These are phyloP conservation scores for Quercus lobata DNA, from an alignment of 331 rosid species.

Conservation along the genomic window DNA sequence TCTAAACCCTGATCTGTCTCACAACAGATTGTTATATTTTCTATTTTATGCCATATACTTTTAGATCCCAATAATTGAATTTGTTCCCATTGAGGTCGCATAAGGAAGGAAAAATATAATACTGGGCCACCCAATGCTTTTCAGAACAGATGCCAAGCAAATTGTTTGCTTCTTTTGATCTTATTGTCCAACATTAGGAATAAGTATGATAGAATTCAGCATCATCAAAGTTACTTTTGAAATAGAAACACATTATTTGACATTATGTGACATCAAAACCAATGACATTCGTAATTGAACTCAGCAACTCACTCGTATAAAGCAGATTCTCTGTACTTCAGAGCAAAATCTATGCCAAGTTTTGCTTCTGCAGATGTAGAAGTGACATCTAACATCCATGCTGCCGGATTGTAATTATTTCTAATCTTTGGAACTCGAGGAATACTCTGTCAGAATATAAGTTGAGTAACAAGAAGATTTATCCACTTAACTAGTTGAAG, in stretches of 20 bases:
- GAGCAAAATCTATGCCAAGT: conserved; percentile 46
- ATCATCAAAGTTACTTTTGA: neutral
- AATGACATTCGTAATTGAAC: neutral
- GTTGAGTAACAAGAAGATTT: neutral
- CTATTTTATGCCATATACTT: too few species aligned
- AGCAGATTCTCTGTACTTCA: conserved; percentile 43
- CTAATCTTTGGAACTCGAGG: conserved; percentile 45
- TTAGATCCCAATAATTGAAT: too few species aligned
- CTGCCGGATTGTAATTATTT: conserved; percentile 48
- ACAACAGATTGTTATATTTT: too few species aligned
- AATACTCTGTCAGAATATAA: conserved; percentile 22
- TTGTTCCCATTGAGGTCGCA: too few species aligned
- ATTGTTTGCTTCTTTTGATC: too few species aligned
- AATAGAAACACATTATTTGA: neutral
- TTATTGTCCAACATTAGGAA: too few species aligned
- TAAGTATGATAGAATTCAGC: too few species aligned
- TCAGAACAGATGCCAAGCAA: too few species aligned
- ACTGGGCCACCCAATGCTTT: too few species aligned
- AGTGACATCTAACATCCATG: conserved; percentile 63
- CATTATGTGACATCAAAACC: neutral
- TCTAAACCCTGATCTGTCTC: too few species aligned
- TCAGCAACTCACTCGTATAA: conserved; percentile 33
- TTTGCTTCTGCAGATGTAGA: conserved; percentile 49
- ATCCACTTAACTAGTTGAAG: neutral
- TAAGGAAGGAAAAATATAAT: too few species aligned